Conservation (phyloP, 2,329 filamentous ascomycete genomes). For the Xylaria sp. region DNA sequence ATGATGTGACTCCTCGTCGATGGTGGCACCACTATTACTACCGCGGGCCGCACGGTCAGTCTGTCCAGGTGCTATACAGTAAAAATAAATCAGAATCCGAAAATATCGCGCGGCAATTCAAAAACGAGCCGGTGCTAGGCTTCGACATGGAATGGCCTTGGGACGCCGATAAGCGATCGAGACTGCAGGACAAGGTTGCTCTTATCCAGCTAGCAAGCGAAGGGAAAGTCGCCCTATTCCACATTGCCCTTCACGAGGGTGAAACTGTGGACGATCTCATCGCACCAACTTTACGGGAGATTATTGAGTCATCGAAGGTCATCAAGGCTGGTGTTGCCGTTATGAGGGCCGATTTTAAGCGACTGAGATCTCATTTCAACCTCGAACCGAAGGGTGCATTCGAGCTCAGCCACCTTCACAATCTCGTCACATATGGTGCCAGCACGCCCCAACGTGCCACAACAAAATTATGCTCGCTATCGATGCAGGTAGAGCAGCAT, state of each 20-base stretch:
- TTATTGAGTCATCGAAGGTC: conserved; percentile 43
- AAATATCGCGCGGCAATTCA: conserved; percentile 40
- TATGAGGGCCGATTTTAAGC: conserved; percentile 40
- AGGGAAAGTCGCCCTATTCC: conserved; percentile 43
- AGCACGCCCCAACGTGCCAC: conserved; percentile 30
- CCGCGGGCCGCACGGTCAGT: conserved; percentile 31
- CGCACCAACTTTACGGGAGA: conserved; percentile 42
- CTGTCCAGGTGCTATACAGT: conserved; percentile 38
- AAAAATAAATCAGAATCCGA: conserved; percentile 39
- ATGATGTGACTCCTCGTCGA: conserved; percentile 12
- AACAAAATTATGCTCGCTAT: conserved; percentile 34
- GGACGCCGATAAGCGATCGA: conserved; percentile 24
- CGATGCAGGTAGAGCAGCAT: conserved; percentile 39
- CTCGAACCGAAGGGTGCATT: conserved; percentile 42
- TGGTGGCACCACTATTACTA: conserved; percentile 40
- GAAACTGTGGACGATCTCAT: conserved; percentile 42
- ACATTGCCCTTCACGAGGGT: conserved; percentile 44
- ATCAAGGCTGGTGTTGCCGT: conserved; percentile 44
- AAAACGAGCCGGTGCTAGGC: conserved; percentile 43
- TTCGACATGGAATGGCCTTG: conserved; percentile 49
- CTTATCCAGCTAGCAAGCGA: conserved; percentile 47
- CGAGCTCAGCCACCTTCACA: conserved; percentile 45
- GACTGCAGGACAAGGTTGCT: conserved; percentile 41
- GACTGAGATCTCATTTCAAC: conserved; percentile 37
- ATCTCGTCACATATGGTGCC: conserved; percentile 32